Percentiles rank a stretch among this genome's conserved stretches.
phyloP scores from a whole-genome alignment of 768 basidiomycete species.

The Leccinum truebloodii region DNA sequence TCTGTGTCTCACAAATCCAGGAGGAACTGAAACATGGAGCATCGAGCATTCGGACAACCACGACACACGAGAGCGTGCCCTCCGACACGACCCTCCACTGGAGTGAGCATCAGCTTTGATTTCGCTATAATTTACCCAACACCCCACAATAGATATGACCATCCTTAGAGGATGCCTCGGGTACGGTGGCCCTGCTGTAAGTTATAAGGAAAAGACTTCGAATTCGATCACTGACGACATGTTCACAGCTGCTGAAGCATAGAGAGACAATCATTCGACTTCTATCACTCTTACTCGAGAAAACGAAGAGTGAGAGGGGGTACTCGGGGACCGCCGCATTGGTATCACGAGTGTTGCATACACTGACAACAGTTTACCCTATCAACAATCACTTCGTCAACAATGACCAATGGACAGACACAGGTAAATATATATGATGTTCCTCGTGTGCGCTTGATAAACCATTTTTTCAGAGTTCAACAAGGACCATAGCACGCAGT shows the following conservation, averaged over 20 bases:
- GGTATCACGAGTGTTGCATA: slow-evolving; percentile 72
- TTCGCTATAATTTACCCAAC: slow-evolving; percentile 3
- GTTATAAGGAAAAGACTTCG: slow-evolving; percentile 21
- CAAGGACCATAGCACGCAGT: slow-evolving; percentile 60
- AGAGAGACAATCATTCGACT: slow-evolving; percentile 64
- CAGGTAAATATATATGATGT: slow-evolving; percentile 48
- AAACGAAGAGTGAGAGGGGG: slow-evolving; percentile 85
- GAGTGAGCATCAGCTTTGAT: slow-evolving; percentile 53
- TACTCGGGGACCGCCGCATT: slow-evolving; percentile 80
- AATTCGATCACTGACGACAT: slow-evolving; percentile 2
- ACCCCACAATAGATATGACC: slow-evolving; percentile 57
- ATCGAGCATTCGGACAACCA: slow-evolving; percentile 81
- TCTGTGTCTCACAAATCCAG: slow-evolving; percentile 74
- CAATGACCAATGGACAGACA: slow-evolving; percentile 71
- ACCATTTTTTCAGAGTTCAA: slow-evolving; percentile 52
- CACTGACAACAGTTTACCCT: slow-evolving; percentile 75
- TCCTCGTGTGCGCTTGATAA: slow-evolving; percentile 3
- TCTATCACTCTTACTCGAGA: slow-evolving; percentile 66
- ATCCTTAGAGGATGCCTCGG: slow-evolving; percentile 83
- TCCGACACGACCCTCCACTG: slow-evolving; percentile 92
- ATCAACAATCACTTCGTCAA: slow-evolving; percentile 82
- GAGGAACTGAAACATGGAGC: slow-evolving; percentile 90
- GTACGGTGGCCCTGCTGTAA: slow-evolving; percentile 64
- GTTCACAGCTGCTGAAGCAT: slow-evolving; percentile 65
- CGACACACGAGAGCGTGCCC: slow-evolving; percentile 67